Percentiles rank a stretch among this genome's conserved stretches.
These are phyloP conservation scores for Lachnellula subtilissima DNA, from an alignment of 2,329 filamentous ascomycete species.

Conservation along the genomic window DNA sequence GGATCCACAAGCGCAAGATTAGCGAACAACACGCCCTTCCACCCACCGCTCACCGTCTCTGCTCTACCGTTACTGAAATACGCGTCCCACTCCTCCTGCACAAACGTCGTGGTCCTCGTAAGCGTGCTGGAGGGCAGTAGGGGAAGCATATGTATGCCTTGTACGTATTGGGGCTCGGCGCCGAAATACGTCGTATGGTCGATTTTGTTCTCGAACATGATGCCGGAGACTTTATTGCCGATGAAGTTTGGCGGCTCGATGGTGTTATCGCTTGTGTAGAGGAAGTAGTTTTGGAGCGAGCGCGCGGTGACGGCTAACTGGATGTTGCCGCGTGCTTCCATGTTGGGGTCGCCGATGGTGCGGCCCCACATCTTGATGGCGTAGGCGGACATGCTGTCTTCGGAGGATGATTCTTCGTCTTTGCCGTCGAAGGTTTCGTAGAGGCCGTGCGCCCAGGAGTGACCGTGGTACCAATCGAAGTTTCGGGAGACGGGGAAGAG, in stretches of 20 bases:
- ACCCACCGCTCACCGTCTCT: slow-evolving; percentile 65
- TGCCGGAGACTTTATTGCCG: slow-evolving; percentile 67
- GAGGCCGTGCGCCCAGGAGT: slow-evolving; percentile 85
- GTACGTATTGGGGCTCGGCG: slow-evolving; percentile 63
- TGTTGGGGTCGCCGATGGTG: slow-evolving; percentile 66
- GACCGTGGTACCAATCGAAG: slow-evolving; percentile 93
- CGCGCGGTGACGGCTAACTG: slow-evolving; percentile 77
- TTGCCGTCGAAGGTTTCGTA: slow-evolving; percentile 70
- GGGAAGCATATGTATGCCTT: slow-evolving; percentile 40
- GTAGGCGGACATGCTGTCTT: slow-evolving; percentile 79
- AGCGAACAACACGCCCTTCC: slow-evolving; percentile 79
- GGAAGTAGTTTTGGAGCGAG: slow-evolving; percentile 73
- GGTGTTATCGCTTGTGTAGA: slow-evolving; percentile 66
- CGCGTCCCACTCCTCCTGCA: slow-evolving; percentile 74
- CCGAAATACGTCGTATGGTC: slow-evolving; percentile 93
- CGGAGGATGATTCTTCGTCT: slow-evolving; percentile 82
- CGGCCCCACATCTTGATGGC: slow-evolving; percentile 92
- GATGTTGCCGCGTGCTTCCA: slow-evolving; percentile 74
- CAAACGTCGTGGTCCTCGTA: slow-evolving; percentile 64
- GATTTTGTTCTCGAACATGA: slow-evolving; percentile 90
- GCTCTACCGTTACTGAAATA: slow-evolving; percentile 68
- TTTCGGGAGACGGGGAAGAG: slow-evolving; percentile 76
- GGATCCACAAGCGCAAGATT: slow-evolving; percentile 79
- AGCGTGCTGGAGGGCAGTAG: slow-evolving; percentile 50
- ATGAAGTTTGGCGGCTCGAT: slow-evolving; percentile 73